phyloP scores from a whole-genome alignment of 495 filamentous ascomycete genomes.

The Daldinia grandis region DNA sequence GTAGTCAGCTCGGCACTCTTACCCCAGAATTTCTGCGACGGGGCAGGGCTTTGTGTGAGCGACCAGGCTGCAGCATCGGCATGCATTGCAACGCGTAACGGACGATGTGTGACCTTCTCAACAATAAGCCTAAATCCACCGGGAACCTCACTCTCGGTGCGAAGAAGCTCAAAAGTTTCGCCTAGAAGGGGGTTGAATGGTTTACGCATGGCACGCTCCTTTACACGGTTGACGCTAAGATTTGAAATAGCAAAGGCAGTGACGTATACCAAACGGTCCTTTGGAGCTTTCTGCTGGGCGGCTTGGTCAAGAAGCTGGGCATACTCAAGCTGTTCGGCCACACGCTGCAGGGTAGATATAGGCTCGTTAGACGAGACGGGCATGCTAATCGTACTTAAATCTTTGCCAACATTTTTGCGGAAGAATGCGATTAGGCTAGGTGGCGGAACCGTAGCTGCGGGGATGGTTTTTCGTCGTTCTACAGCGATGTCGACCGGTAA shows the following conservation, averaged over 20 bases:
- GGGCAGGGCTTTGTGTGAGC: constrained; percentile 83
- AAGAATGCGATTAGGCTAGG: constrained; percentile 93
- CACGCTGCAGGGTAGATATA: constrained; percentile 83
- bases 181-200: constrained; percentile 98
- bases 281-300: constrained; percentile 61
- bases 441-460: constrained; percentile 75
- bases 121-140: constrained; percentile 86
- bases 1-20: constrained; percentile 93
- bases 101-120: constrained; percentile 92
- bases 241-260: constrained; percentile 89
- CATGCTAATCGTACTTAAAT: constrained; percentile 95
- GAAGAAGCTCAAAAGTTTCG: constrained; percentile 92
- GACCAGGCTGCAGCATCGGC: constrained; percentile 86
- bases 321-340: constrained; percentile 91
- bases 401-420: constrained; percentile 97
- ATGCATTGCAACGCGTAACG: constrained; percentile 91
- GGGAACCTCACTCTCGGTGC: constrained; percentile 74
- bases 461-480: constrained; percentile 73
- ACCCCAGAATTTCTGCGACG: constrained; percentile 97
- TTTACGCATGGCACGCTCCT: constrained; percentile 93
- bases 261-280: constrained; percentile 80
- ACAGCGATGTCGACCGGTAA: constrained; percentile 73
- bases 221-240: constrained; percentile 79
- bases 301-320: constrained; percentile 82
- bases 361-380: constrained; percentile 97